Conservation (phyloP, 805 yeast species). For the Cyberlindnera petersonii region DNA sequence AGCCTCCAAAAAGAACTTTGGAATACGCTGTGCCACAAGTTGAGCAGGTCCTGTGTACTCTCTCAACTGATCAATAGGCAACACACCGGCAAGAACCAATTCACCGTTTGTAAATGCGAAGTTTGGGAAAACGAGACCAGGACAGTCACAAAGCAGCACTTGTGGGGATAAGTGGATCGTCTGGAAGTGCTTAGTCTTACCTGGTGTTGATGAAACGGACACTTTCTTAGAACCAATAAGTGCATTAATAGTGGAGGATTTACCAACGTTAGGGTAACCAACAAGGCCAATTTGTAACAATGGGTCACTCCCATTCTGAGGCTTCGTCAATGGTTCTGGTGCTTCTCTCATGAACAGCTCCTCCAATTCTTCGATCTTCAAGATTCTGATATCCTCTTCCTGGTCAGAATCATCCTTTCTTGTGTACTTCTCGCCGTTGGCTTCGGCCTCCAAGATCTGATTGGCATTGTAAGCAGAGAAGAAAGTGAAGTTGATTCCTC, state of each 20-base stretch:
- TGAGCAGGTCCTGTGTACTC: conserved; percentile 88
- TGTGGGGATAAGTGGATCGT: conserved; percentile 81
- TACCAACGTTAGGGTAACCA: conserved; percentile 96
- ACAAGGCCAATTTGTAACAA: conserved; percentile 89
- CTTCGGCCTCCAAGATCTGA: conserved; percentile 63
- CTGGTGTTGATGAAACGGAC: conserved; percentile 98
- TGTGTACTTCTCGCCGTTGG: conserved; percentile 30
- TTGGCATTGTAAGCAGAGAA: conserved; percentile 90
- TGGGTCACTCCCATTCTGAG: conserved; percentile 56
- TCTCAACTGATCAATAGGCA: conserved; percentile 94
- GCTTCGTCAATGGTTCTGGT: conserved; percentile 58
- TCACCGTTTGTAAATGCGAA: conserved; percentile 96
- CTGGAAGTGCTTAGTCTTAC: conserved; percentile 98
- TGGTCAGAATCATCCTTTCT: conserved; percentile 29
- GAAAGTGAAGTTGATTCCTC: conserved; percentile 78
- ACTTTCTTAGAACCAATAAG: conserved; percentile 94
- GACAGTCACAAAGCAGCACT: conserved; percentile 94
- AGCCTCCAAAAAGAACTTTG: conserved; percentile 85
- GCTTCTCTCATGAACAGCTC: conserved; percentile 70
- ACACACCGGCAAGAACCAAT: conserved; percentile 95
- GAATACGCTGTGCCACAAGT: conserved; percentile 81
- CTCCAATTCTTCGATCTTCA: conserved; percentile 83
- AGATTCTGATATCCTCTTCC: conserved; percentile 56
- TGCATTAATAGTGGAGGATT: conserved; percentile 97
- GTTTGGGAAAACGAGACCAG: conserved; percentile 97